Percentiles rank a stretch among this genome's conserved stretches.
These are phyloP conservation scores for Patellifolia procumbens DNA, from an alignment of 179 eudicot species.

Conservation along the genomic window DNA sequence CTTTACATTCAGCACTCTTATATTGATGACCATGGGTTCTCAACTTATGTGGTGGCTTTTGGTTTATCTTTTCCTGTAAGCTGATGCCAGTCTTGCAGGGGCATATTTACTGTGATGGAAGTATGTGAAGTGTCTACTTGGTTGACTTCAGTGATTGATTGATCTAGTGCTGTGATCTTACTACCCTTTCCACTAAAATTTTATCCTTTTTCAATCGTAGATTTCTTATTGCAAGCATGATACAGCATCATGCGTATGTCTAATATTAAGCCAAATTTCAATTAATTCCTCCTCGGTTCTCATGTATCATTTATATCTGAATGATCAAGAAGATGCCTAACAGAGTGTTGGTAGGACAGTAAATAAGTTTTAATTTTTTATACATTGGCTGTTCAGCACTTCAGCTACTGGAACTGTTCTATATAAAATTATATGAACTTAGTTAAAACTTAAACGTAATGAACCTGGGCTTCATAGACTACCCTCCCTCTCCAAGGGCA, in stretches of 20 bases:
- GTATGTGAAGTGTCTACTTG: neutral
- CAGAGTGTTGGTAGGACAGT: neutral
- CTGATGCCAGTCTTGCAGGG: neutral
- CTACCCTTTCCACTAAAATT: neutral
- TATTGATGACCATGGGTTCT: neutral
- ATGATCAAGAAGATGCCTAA: no score
- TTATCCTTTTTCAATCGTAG: neutral
- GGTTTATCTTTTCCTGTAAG: neutral
- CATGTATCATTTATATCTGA: no score
- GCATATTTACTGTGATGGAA: neutral
- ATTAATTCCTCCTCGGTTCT: no score
- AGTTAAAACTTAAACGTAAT: neutral
- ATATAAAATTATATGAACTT: neutral
- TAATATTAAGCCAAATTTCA: no score
- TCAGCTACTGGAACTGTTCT: neutral
- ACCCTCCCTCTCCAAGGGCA: neutral
- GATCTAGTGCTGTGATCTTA: neutral
- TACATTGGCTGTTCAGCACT: neutral
- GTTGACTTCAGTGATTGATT: neutral
- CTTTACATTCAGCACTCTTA: neutral
- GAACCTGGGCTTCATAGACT: neutral
- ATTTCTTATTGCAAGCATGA: neutral
- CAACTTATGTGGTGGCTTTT: slow-evolving; percentile 2
- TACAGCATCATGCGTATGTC: neutral
- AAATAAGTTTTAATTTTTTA: neutral